Conservation (phyloP, 176 grass and related monocot genomes). For the Oropetium thomaeum region DNA sequence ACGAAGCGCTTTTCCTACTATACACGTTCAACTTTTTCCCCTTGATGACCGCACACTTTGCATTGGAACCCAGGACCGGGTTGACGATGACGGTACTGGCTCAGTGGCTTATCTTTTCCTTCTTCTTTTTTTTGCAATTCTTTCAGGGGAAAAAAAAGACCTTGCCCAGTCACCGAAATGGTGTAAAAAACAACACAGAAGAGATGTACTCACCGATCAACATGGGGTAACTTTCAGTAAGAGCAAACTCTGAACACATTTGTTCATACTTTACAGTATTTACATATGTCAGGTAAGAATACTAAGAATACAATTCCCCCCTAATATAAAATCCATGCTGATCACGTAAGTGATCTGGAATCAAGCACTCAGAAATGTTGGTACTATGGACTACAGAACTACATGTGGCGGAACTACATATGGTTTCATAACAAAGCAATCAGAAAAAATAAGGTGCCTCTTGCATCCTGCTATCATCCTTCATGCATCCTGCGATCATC, state of each 20-base stretch:
- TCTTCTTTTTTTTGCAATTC: neutral
- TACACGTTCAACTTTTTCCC: neutral
- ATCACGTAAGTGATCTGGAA: slow-evolving; percentile 31
- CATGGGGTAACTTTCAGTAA: neutral
- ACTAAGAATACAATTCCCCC: too few relatives aligned
- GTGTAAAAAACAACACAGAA: neutral
- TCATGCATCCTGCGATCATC: neutral
- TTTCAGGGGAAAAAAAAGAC: neutral
- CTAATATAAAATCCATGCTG: slow-evolving; percentile 20
- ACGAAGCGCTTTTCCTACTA: neutral
- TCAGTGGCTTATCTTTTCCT: neutral
- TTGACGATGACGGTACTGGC: neutral
- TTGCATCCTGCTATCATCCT: neutral
- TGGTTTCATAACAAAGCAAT: slow-evolving; percentile 5
- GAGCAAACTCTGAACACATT: neutral
- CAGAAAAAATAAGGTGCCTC: neutral
- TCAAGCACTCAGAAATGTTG: neutral
- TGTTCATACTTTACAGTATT: neutral
- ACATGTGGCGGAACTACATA: slow-evolving; percentile 22
- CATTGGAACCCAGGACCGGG: neutral
- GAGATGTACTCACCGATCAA: neutral
- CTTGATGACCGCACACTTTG: neutral
- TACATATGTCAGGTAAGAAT: too few relatives aligned
- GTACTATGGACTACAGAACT: slow-evolving; percentile 16
- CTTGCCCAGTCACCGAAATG: neutral